Percentiles rank a stretch among this genome's conserved stretches.
Evolutionary conservation across 176 grass and related monocot species (phyloP).

Genomic region (Triticum dicoccoides): DNA sequence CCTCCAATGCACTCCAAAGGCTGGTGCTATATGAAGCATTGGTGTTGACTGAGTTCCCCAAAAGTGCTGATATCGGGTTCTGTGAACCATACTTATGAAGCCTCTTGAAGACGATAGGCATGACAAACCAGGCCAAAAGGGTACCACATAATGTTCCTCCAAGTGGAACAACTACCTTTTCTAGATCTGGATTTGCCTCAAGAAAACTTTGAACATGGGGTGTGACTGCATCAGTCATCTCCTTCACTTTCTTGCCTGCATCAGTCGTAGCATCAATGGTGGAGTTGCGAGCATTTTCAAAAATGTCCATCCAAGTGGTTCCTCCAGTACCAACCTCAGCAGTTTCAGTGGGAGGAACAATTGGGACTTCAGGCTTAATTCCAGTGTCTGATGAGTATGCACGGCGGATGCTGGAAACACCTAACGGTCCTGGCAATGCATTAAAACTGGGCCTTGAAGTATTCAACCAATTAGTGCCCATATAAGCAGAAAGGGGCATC

Average conservation of each 20-base stretch:
- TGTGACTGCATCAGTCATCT: conserved; percentile 51
- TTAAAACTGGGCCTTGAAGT: conserved; percentile 25
- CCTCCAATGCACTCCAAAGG: conserved; percentile 85
- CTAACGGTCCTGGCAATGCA: conserved; percentile 26
- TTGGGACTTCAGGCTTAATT: conserved; percentile 36
- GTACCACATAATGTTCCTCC: conserved; percentile 68
- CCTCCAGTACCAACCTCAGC: conserved; percentile 16
- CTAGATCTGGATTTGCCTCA: conserved; percentile 71
- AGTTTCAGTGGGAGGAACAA: conserved; percentile 46
- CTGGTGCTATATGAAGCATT: conserved; percentile 75
- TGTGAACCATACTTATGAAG: conserved; percentile 73
- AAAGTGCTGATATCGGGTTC: conserved; percentile 59
- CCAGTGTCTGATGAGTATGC: conserved; percentile 55
- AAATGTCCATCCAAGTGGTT: conserved; percentile 51
- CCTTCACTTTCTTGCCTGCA: conserved; percentile 62
- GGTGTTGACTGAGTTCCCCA: conserved; percentile 41
- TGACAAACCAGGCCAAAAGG: conserved; percentile 76
- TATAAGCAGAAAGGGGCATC: conserved; percentile 18
- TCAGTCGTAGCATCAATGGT: conserved; percentile 47
- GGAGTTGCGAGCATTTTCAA: conserved; percentile 57
- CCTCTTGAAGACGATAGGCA: conserved; percentile 78
- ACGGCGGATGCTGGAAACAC: conserved; percentile 17
- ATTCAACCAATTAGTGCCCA: conserved; percentile 28
- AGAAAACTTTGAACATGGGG: conserved; percentile 70
- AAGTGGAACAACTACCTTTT: conserved; percentile 76